Base-by-base conservation (phyloP, 495 filamentous ascomycete genomes). In the Aspergillus haitiensis region DNA sequence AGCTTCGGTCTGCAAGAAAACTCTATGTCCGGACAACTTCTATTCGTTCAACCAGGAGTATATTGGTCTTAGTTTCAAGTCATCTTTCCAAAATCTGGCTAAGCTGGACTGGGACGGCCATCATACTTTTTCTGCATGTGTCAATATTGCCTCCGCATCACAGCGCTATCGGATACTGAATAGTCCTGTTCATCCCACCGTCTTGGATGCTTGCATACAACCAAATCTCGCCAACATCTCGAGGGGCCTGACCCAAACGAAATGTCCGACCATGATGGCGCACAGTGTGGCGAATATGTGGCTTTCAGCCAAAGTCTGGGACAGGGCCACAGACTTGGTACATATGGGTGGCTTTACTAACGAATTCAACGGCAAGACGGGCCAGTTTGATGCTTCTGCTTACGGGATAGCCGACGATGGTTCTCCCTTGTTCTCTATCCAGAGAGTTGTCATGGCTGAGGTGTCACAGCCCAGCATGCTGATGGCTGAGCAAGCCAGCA, bases 61-160 rank as follows among this genome's bases (percentile, higher is more conserved):
- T 27, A 27, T 27, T 27, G 70, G 72, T 6, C 56, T 72, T 0
- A 50, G 49, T 11, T 74, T 66, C 37, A 68, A 70, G 13, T 54
- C 55, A 10, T 51, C 50, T 0, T 74, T 74, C 52, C 59, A 57
- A 36, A 52, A 40, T 12, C 49, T 71, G 42, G 49, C 67, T 34
- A 10, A 65, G 46, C 13, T 55, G 18, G 9, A 64, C 60, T 44
- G 67, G 52, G 11, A 45, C 61, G 27, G 45, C 6, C 5, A 35
- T 56, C 32, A 32, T 53, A 54, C 44, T 32, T 8, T 60, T 63
- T 6, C 44, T 39, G 11, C 50, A 39, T 53, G 62, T 16, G 44
- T 34, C 59, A 36, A 63, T 44, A 46, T 61, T 33, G n/a, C 50
- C 21, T 10, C 65, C 66, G 45, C 61, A 65, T 9, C 35, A 8